Percentiles rank a stretch among this genome's conserved stretches.
These are phyloP conservation scores for Bryopsis sp. DNA, from an alignment of 139 green algal species.

Conservation along the genomic window DNA sequence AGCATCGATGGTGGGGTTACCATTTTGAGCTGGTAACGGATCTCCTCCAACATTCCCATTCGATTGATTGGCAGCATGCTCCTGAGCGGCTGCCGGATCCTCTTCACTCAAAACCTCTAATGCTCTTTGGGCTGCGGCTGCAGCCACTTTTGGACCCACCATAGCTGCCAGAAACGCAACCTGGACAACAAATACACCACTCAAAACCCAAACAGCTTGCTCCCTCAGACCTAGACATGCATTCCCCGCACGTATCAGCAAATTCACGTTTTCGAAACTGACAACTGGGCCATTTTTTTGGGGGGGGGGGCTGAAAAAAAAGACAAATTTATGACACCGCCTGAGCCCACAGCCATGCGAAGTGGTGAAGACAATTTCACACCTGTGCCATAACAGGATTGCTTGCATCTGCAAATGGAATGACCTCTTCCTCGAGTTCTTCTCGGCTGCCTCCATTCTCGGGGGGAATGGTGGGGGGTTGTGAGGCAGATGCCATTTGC, in stretches of 20 bases:
- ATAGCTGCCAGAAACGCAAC: constrained; percentile 67
- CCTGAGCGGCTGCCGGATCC: constrained; percentile 36
- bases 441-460: neutral
- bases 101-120: constrained; percentile 60
- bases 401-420: constrained; percentile 64
- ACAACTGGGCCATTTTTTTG: too few species aligned
- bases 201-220: too few species aligned
- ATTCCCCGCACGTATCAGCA: too few species aligned
- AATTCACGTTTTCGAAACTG: too few species aligned
- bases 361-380: neutral
- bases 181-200: constrained; percentile 18
- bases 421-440: constrained; percentile 11
- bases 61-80: too few species aligned
- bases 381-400: constrained; percentile 83
- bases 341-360: too few species aligned
- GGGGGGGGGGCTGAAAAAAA: too few species aligned
- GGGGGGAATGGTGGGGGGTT: neutral
- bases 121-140: constrained; percentile 69
- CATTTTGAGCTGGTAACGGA: too few species aligned
- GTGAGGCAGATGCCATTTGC: constrained; percentile 36
- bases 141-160: constrained; percentile 70
- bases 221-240: too few species aligned
- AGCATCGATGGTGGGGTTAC: too few species aligned
- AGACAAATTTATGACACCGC: too few species aligned
- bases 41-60: too few species aligned